Evolutionary conservation across 441 rosid species (phyloP).

Genomic region (Mallotus repandus): DNA sequence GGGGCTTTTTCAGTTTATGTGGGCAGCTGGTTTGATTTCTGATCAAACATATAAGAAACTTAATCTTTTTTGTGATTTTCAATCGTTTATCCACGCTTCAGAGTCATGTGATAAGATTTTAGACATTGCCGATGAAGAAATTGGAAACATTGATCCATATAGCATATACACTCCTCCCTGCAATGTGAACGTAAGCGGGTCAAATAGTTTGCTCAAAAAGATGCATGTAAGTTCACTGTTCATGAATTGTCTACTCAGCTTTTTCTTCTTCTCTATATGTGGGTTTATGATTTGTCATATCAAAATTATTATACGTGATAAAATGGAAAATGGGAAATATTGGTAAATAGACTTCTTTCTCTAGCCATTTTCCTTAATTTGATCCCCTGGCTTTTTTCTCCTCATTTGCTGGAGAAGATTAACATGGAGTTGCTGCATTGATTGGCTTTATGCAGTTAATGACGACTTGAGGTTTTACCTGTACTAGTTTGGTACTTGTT

Average conservation of each 20-base stretch:
- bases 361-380: neutral
- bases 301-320: neutral
- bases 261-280: neutral
- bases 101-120: constrained; percentile 46
- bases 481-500: too few species aligned
- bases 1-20: constrained; percentile 76
- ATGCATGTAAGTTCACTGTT: constrained; percentile 49
- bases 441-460: too few species aligned
- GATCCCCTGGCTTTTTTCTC: neutral
- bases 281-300: neutral
- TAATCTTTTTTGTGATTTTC: constrained; percentile 57
- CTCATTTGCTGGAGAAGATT: neutral
- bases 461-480: too few species aligned
- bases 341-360: neutral
- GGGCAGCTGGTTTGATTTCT: constrained; percentile 90
- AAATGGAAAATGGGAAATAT: neutral
- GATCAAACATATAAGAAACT: constrained; percentile 72
- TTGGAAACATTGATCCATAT: constrained; percentile 80
- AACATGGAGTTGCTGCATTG: too few species aligned
- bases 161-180: constrained; percentile 84
- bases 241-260: neutral
- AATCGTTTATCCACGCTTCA: constrained; percentile 69
- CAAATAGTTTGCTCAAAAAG: constrained; percentile 48
- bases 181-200: constrained; percentile 47
- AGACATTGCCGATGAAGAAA: constrained; percentile 60